Base-by-base conservation (phyloP, 2,329 filamentous ascomycete genomes). In the Aspergillus glaucus region DNA sequence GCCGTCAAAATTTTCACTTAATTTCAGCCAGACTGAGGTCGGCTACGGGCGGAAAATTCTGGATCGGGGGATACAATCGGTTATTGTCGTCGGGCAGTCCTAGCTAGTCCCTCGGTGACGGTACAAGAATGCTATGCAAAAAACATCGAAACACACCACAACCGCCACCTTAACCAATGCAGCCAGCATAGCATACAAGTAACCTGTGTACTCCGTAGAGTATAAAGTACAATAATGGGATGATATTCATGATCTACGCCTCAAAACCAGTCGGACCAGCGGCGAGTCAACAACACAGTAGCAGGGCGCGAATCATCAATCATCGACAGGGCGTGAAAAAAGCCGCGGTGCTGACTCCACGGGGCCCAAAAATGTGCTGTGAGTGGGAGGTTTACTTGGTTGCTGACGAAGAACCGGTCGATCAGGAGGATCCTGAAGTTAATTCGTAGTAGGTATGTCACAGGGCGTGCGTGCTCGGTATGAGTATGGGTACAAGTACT, bases 41-140 rank as follows among this genome's bases (percentile, higher is more conserved):
- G 4, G 54, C 19, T 39, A 39, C 36, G 36, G 36, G 6, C 36
- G 36, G 36, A 39, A 39, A 39, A 9, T 17, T 39, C 36, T 39
- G 36, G 36, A 39, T 39, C 36, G 36, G 36, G 17, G 17, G 9
- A 39, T 15, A 39, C 6, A 19, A 39, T 17, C 36, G 36, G 19
- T 9, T 15, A 39, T 19, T 19, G 14, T 39, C 36, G 10, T 19
- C 17, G 36, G 21, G 21, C 21, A 21, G 21, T 21, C 3, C 21
- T 21, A 3, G 3, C 3, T 22, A 22, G 22, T 22, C 22, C 22
- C 22, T 37, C 17, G 17, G 52, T 12, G 43, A 49, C 21, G 34
- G 47, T 3, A 48, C 55, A 10, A 55, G 62, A 52, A 58, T 61
- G 4, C 58, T 46, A 30, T 30, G 26, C 10, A 30, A 12, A 12